Evolutionary conservation across 2,329 filamentous ascomycete genomes (phyloP), one percentile per base, ranked within the genome.

Genomic region (Phoma sp.): DNA sequence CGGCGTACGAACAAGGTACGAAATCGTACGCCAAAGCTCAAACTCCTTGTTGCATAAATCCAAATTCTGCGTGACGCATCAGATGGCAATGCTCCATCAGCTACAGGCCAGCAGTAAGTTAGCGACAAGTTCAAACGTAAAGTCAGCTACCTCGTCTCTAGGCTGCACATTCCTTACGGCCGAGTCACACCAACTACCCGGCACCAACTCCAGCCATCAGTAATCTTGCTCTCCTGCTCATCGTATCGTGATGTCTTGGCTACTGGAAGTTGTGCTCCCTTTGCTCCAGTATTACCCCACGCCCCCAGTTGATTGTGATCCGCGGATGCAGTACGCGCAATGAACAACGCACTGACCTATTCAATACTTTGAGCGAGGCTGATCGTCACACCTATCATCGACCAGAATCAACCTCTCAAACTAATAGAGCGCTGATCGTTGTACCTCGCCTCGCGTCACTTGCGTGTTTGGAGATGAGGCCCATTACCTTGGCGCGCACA

Each of bases 301-400:
- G 15, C n/a, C 45, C 45, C 45, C 51, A 40, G 51, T 47, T 28
- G 29, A 28, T 28, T 10, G 20, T 26, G 20, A 46, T 42, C 29
- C 30, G 40, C 45, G 33, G 26, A 48, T 30, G 45, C 45, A 54
- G 51, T 54, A 54, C 51, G 45, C 51, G 51, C 51, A 54, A 54
- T 46, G 34, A 12, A 39, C n/a, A 30, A 18, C 34, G 32, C 39
- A 30, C 34, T 33, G 36, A 18, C 29, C 29, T 12, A 33, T 43
- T 45, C 45, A 39, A 45, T 39, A 38, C 10, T 36, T 49, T 26
- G 33, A 36, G 40, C 39, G 25, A 46, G 51, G 33, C 29, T 54
- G 34, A 46, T 54, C 46, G 40, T 45, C 39, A 34, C 28, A 45
- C 45, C 34, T 36, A 30, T 49, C 33, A 43, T 25, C 18, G 23